Base-by-base conservation (phyloP, 208 protist genomes). In the Crithidia expoeki region DNA sequence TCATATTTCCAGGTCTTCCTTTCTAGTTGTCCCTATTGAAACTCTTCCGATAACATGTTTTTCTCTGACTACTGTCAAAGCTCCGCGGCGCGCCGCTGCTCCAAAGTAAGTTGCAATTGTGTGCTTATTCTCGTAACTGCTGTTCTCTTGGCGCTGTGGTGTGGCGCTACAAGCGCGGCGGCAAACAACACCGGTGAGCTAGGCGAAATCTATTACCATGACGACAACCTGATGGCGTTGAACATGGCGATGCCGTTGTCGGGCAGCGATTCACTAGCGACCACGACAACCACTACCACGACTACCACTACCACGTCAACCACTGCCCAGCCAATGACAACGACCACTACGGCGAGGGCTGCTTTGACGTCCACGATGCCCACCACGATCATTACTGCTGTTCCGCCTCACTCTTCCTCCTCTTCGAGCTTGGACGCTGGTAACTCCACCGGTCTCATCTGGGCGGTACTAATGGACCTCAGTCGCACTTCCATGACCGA, bases 381-480 rank as follows among this genome's bases (percentile, higher is more conserved):
- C 17, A 11, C 38, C 27, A 19, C 40, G 12, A 4, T 53, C 19
- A 47, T 27, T 2, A 38, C 34, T 16, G 6, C 36, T 6, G 30
- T 52, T 11, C 11, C 19, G n/a, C n/a, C n/a, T 53, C 19, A 47
- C 34, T 2, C 27, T 25, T 16, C 6, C 36, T 6, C 33, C 64
- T 11, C 11, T 10, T 17, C n/a, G 12, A 25, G 30, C n/a, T 51
- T n/a, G n/a, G n/a, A n/a, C n/a, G n/a, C 49, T 7, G 32, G 33
- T 59, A 70, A 57, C 32, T 5, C 42, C 6, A 69, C 38, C 11
- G 60, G 72, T 4, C 49, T 83, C 9, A 68, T 79, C 42, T 86
- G 83, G 75, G 84, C 78, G 2, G 63, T 91, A n/a, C 57, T 94
- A 32, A 66, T 84, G 46, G 83, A 92, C 53, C 74, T 90, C 28